Evolutionary conservation across 2,329 filamentous ascomycete species (phyloP).

Genomic region (Pseudocercospora fuligena): DNA sequence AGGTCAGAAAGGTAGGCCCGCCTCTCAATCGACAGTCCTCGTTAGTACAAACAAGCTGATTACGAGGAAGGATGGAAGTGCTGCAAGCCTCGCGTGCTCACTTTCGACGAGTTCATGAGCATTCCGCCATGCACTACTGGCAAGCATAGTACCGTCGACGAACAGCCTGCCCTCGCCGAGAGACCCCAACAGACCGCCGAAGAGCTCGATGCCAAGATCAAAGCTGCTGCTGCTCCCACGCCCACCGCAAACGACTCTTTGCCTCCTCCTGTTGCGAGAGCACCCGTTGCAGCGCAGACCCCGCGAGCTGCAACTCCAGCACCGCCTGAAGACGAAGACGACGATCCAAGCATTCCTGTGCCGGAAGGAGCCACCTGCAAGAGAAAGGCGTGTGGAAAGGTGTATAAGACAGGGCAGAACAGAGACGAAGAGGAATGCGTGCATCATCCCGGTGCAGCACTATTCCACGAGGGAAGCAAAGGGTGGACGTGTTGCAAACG

Average conservation of each 20-base stretch:
- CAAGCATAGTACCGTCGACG: conserved; percentile 87
- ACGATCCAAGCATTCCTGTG: conserved; percentile 76
- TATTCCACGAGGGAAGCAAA: conserved; percentile 98
- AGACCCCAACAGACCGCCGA: conserved; percentile 35
- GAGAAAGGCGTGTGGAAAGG: conserved; percentile 72
- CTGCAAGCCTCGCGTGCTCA: conserved; percentile 94
- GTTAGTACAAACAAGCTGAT: conserved; percentile 6
- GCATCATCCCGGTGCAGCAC: conserved; percentile 85
- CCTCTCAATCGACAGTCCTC: conserved; percentile 10
- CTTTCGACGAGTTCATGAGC: conserved; percentile 95
- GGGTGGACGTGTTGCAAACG: conserved; percentile 97
- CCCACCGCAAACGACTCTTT: conserved; percentile 28
- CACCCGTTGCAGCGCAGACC: conserved; percentile 33
- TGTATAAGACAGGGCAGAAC: conserved; percentile 64
- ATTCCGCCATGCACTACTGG: conserved; percentile 93
- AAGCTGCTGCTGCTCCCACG: conserved; percentile 25
- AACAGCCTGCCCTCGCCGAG: conserved; percentile 54
- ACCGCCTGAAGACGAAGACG: conserved; percentile 78
- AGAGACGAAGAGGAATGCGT: conserved; percentile 78
- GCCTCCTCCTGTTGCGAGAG: conserved; percentile 35
- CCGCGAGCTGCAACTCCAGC: conserved; percentile 55
- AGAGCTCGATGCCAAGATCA: conserved; percentile 41
- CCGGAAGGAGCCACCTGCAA: conserved; percentile 77
- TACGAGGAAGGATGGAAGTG: conserved; percentile 84
- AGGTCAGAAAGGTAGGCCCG: conserved; percentile 85